Evolutionary conservation across 352 stramenopile species (phyloP), one percentile per base, ranked within the genome.

Genomic region (Phytophthora citrophthora): DNA sequence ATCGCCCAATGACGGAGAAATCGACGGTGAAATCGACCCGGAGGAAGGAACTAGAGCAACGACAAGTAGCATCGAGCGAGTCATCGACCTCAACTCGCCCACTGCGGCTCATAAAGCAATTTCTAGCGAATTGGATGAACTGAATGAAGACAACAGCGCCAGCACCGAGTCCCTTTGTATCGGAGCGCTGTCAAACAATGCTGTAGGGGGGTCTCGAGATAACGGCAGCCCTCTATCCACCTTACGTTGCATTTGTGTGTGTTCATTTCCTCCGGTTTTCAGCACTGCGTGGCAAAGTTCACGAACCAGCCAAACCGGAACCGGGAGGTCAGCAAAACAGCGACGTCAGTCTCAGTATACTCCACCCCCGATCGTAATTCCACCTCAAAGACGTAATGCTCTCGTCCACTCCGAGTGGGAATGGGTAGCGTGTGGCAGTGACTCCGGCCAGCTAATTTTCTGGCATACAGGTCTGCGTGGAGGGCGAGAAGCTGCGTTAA

Each of bases 371-470:
- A n/a, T 49, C 18, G 43, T 55, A 27, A 18, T 47, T 51, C 50
- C 68, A 53, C 16, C 66, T 68, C 53, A 29, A 1, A 52, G 64
- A 3, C 64, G 66, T 54, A 67, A 64, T 54, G 55, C 69, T 45
- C 44, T 85, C 12, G 61, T 83, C n/a, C 57, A 74, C 15, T 87
- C 77, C 16, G 68, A 86, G 18, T 77, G 72, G 48, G 73, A 90
- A 50, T 93, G 84, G 84, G 38, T 93, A 29, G 81, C 78, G 34
- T 90, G 77, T 31, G 84, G 84, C 18, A 86, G 68, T 15, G 80
- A 90, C 52, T 76, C 72, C 15, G 84, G 84, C 6, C 76, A 93
- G 32, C 51, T 93, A 43, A 46, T 93, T 24, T 93, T 90, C 53
- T 90, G 81, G 81, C 79, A 89, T 64, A 86, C 84, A 11, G 77